These are phyloP conservation scores for Aspergillus neotritici DNA, from an alignment of 2,329 filamentous ascomycete species.

Conservation along the genomic window DNA sequence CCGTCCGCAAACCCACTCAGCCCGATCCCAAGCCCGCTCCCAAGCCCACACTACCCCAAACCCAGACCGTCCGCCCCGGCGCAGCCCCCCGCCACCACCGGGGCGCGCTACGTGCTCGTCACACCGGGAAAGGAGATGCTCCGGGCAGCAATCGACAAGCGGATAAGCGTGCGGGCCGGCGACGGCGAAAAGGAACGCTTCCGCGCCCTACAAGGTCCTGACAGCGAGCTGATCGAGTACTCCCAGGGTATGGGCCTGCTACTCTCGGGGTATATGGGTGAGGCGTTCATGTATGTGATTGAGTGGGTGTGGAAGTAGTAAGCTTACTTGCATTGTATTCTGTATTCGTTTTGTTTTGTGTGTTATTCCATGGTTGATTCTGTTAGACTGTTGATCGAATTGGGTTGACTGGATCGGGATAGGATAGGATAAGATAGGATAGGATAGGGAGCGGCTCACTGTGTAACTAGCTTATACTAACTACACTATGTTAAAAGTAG, in stretches of 20 bases:
- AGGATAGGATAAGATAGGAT: no score
- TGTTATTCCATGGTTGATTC: no score
- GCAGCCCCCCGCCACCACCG: conserved; percentile 1
- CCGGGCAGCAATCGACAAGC: conserved; percentile 20
- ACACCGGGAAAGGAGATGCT: conserved; percentile 25
- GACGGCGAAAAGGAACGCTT: conserved; percentile 21
- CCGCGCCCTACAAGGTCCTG: conserved; percentile 17
- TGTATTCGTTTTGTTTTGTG: no score
- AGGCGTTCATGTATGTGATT: conserved; percentile 29
- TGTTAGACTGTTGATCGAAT: no score
- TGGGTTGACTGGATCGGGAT: no score
- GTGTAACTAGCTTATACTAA: no score
- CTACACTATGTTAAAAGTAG: no score
- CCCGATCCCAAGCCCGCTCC: no score
- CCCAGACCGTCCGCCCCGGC: background rate
- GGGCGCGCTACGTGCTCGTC: conserved; percentile 23
- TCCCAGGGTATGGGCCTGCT: conserved; percentile 19
- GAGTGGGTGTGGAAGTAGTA: conserved; percentile 24
- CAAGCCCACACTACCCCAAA: no score
- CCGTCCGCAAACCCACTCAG: background rate
- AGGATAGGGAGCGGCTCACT: no score
- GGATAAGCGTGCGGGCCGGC: conserved; percentile 18
- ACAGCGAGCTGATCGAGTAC: conserved; percentile 25
- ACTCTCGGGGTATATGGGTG: conserved; percentile 21
- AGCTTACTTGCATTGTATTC: no score